phyloP scores from a whole-genome alignment of 768 basidiomycete species.

The Boletus vinaceobasis region DNA sequence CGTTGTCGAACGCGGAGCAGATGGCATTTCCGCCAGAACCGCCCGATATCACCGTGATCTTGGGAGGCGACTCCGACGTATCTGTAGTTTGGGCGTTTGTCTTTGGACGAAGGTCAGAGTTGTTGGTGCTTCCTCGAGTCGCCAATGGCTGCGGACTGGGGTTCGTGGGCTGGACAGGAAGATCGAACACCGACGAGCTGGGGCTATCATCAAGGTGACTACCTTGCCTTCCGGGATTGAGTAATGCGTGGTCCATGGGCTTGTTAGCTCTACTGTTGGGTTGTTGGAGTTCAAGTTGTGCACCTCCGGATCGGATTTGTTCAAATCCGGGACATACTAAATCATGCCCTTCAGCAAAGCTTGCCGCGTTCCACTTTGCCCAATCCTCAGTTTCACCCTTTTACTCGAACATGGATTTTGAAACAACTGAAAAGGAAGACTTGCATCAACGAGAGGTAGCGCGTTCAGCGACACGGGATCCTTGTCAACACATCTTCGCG shows the following conservation, averaged over 20 bases:
- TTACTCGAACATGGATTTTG: not conserved
- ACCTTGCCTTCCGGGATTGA: conserved; percentile 6
- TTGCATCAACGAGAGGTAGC: not conserved
- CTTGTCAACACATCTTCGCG: not conserved
- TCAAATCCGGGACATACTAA: not conserved
- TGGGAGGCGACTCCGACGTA: conserved; percentile 24
- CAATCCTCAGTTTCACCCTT: too few species aligned
- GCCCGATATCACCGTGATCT: conserved; percentile 80
- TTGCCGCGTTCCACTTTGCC: not conserved
- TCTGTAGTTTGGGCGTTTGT: conserved; percentile 2
- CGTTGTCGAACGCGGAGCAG: conserved; percentile 74
- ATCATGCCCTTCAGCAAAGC: not conserved
- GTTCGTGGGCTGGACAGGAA: conserved; percentile 46
- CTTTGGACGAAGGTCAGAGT: conserved; percentile 2
- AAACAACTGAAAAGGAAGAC: not conserved
- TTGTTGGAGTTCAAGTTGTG: not conserved
- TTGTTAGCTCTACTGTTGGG: not conserved
- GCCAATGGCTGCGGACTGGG: conserved; percentile 19
- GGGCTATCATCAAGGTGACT: conserved; percentile 43
- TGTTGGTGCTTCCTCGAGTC: conserved; percentile 8
- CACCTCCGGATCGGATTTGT: not conserved
- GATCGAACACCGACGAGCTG: conserved; percentile 72
- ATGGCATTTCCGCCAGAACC: conserved; percentile 95
- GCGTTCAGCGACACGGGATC: not conserved
- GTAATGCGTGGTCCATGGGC: conserved; percentile 15